These are phyloP conservation scores for Blastocystis sp. DNA, from an alignment of 352 stramenopile species.

Conservation along the genomic window DNA sequence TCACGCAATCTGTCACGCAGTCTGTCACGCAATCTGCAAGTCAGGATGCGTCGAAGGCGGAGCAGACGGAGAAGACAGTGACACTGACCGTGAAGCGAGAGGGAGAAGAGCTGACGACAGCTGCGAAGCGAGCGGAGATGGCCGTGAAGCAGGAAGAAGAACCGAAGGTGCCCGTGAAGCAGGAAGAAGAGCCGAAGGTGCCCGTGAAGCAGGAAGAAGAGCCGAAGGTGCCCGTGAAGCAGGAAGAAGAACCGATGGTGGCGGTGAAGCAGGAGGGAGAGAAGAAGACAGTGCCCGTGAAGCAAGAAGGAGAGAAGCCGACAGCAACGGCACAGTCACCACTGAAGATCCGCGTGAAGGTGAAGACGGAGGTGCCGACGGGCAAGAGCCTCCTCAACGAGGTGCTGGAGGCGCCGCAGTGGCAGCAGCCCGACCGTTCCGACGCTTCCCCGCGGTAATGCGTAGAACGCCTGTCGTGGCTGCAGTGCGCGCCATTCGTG, in stretches of 20 bases:
- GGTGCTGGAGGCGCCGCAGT: not conserved
- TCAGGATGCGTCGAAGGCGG: not conserved
- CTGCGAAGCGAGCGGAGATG: not conserved
- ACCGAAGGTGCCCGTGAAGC: not conserved
- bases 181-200: not conserved
- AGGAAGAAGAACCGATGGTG: not conserved
- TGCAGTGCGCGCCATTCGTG: not conserved
- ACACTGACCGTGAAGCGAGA: not conserved
- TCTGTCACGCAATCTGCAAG: not conserved
- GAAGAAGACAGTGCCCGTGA: not conserved
- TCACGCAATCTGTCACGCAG: not conserved
- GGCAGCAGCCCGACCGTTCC: not conserved
- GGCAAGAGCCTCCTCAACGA: not conserved
- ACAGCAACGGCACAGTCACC: not conserved
- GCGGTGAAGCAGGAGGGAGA: not conserved
- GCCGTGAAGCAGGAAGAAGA: not conserved
- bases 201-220: not conserved
- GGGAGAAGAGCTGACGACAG: not conserved
- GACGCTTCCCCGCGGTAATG: not conserved
- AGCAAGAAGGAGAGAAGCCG: not conserved
- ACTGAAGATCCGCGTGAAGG: not conserved
- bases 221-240: too few relatives aligned
- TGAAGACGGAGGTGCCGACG: not conserved
- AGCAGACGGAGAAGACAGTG: too few relatives aligned
- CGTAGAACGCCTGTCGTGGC: slow-evolving; percentile 16